Evolutionary conservation across 768 basidiomycete species (phyloP).

Genomic region (Leucogyrophana mollusca): DNA sequence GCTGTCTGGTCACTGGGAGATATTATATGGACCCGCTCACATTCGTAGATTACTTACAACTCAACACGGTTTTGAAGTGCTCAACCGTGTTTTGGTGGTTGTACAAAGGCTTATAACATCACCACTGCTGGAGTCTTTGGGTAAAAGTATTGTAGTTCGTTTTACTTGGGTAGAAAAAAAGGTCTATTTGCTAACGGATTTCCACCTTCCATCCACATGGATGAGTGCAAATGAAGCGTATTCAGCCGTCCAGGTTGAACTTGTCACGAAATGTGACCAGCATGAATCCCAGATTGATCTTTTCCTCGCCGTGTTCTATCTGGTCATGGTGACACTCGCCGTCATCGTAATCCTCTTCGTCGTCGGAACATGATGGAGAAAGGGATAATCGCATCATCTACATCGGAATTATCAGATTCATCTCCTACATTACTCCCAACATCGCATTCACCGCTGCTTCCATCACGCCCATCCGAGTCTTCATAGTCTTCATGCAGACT

Average conservation of each 20-base stretch:
- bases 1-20: slow-evolving; percentile 18
- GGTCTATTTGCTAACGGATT: too few species aligned
- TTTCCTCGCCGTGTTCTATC: not conserved
- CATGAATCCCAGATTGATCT: not conserved
- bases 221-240: too few species aligned
- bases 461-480: too few species aligned
- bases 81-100: slow-evolving; percentile 27
- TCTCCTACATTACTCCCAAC: too few species aligned
- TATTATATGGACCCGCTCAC: slow-evolving; percentile 7
- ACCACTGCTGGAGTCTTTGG: slow-evolving; percentile 2
- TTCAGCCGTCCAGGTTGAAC: too few species aligned
- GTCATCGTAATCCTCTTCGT: too few species aligned
- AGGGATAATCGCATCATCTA: slow-evolving; percentile 1
- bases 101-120: slow-evolving; percentile 1
- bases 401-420: not conserved
- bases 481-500: too few species aligned
- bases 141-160: slow-evolving; percentile 29
- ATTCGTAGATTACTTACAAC: slow-evolving; percentile 13
- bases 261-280: not conserved
- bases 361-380: slow-evolving; percentile 4
- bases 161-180: slow-evolving; percentile 1
- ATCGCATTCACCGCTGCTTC: too few species aligned
- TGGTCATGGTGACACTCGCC: too few species aligned
- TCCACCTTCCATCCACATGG: too few species aligned
- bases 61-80: slow-evolving; percentile 42